Percentiles rank a stretch among this genome's conserved stretches.
phyloP scores from a whole-genome alignment of 805 yeast genomes.

The Candida hungchunana region DNA sequence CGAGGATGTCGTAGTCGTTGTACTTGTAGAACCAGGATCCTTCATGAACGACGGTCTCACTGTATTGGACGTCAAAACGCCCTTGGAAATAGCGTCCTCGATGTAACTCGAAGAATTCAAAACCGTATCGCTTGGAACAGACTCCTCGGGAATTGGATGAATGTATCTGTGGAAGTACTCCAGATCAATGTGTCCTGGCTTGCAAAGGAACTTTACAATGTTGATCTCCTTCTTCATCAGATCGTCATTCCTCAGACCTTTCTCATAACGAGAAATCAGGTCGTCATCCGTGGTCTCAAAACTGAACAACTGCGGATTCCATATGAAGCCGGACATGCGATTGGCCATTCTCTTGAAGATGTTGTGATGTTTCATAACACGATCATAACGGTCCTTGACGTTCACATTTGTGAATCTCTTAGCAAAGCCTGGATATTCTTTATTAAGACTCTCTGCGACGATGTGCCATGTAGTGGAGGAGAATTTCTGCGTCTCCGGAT shows the following conservation, averaged over 20 bases:
- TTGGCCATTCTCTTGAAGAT: slow-evolving; percentile 24
- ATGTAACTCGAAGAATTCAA: slow-evolving; percentile 21
- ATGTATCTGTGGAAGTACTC: slow-evolving; percentile 27
- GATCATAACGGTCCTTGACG: slow-evolving; percentile 26
- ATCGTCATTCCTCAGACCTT: slow-evolving; percentile 14
- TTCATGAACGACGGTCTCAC: slow-evolving; percentile 13
- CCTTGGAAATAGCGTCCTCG: slow-evolving; percentile 23
- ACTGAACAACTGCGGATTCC: slow-evolving; percentile 22
- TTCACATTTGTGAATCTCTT: slow-evolving; percentile 27
- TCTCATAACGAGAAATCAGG: slow-evolving; percentile 13
- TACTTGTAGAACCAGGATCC: slow-evolving; percentile 2
- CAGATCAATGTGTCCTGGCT: slow-evolving; percentile 25
- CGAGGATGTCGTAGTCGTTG: slow-evolving; percentile 5
- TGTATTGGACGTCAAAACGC: slow-evolving; percentile 17
- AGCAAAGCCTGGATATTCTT: slow-evolving; percentile 24
- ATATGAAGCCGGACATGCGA: slow-evolving; percentile 18
- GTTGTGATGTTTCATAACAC: slow-evolving; percentile 25
- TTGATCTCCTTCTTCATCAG: slow-evolving; percentile 16
- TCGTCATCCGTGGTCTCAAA: slow-evolving; percentile 16
- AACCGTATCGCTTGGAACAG: slow-evolving; percentile 15
- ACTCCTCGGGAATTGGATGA: slow-evolving; percentile 10
- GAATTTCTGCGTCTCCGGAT: slow-evolving; percentile 13
- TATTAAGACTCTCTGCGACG: slow-evolving; percentile 25
- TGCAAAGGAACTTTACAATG: slow-evolving; percentile 20
- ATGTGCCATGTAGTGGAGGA: slow-evolving; percentile 24